Evolutionary conservation across 2,329 filamentous ascomycete species (phyloP).

Genomic region (Ophiocordyceps camponoti-floridani): DNA sequence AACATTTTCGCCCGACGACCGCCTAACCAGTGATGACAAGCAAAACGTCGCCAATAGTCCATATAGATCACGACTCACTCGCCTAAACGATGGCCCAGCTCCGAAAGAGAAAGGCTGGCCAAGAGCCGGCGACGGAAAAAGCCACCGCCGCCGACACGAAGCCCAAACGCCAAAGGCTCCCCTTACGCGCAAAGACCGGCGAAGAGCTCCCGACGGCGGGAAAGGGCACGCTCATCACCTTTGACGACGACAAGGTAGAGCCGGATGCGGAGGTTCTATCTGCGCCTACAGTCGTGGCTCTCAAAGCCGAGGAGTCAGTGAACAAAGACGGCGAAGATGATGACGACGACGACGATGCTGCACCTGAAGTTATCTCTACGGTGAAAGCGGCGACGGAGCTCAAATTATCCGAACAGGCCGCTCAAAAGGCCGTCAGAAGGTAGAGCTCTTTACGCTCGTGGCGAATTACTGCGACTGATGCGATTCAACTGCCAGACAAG

Average conservation of each 20-base stretch:
- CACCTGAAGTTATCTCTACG: conserved; percentile 41
- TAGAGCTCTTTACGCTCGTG: conserved; percentile 13
- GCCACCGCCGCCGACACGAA: conserved; percentile 4
- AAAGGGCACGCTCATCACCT: conserved; percentile 14
- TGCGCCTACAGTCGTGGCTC: conserved; percentile 3
- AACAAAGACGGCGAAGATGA: conserved; percentile 30
- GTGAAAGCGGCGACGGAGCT: conserved; percentile 26
- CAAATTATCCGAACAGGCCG: conserved; percentile 25
- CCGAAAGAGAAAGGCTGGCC: conserved; percentile 12
- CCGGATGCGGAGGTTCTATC: conserved; percentile 1
- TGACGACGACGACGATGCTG: conserved; percentile 31
- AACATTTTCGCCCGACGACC: too few species aligned
- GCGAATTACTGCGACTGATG: not conserved
- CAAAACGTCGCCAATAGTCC: too few species aligned
- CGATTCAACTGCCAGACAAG: conserved; percentile 19
- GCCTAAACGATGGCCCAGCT: conserved; percentile 5
- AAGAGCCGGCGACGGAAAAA: conserved; percentile 5
- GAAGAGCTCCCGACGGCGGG: conserved; percentile 5
- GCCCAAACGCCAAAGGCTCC: conserved; percentile 12
- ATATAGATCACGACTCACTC: too few species aligned
- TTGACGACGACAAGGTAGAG: conserved; percentile 15
- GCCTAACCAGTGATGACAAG: too few species aligned
- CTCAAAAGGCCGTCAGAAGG: conserved; percentile 32
- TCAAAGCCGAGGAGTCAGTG: conserved; percentile 15
- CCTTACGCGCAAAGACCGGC: conserved; percentile 15